Evolutionary conservation across 139 green algal species (phyloP).

Genomic region (Coccomyxa sp.): DNA sequence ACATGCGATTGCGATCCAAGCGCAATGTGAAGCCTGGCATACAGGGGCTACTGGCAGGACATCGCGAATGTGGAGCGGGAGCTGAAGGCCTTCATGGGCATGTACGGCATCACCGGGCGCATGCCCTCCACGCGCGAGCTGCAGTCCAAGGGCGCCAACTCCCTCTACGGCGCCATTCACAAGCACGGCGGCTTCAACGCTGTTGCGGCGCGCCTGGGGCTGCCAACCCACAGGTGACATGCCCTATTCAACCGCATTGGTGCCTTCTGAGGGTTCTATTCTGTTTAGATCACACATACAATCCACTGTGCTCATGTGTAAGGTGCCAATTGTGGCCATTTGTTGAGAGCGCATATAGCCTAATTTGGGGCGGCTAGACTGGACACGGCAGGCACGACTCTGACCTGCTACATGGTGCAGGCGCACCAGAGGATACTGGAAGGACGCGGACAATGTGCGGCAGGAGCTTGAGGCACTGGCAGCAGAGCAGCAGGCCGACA

Average conservation of each 20-base stretch:
- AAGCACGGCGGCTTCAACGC: slow-evolving; percentile 24
- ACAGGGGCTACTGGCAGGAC: slow-evolving; percentile 40
- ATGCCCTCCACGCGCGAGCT: slow-evolving; percentile 37
- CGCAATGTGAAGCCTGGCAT: too few relatives aligned
- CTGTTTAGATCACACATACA: too few relatives aligned
- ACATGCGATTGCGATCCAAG: too few relatives aligned
- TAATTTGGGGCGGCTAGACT: too few relatives aligned
- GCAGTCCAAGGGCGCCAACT: slow-evolving; percentile 21
- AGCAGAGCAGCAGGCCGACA: too few relatives aligned
- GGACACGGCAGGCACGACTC: too few relatives aligned
- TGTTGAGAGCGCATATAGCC: too few relatives aligned
- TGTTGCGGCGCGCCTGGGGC: slow-evolving; percentile 20
- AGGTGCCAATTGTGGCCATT: too few relatives aligned
- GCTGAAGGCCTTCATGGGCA: slow-evolving; percentile 36
- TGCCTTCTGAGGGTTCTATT: background rate
- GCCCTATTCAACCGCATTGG: background rate
- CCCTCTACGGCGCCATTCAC: slow-evolving; percentile 18
- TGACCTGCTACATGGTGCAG: too few relatives aligned
- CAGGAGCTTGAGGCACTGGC: slow-evolving; percentile 18
- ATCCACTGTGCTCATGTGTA: too few relatives aligned
- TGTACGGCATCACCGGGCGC: background rate
- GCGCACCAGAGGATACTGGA: slow-evolving; percentile 28
- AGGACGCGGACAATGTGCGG: slow-evolving; percentile 12
- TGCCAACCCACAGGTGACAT: background rate
- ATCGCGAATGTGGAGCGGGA: slow-evolving; percentile 36